Evolutionary conservation across 768 basidiomycete genomes (phyloP).

Genomic region (Rhodotorula graminis): DNA sequence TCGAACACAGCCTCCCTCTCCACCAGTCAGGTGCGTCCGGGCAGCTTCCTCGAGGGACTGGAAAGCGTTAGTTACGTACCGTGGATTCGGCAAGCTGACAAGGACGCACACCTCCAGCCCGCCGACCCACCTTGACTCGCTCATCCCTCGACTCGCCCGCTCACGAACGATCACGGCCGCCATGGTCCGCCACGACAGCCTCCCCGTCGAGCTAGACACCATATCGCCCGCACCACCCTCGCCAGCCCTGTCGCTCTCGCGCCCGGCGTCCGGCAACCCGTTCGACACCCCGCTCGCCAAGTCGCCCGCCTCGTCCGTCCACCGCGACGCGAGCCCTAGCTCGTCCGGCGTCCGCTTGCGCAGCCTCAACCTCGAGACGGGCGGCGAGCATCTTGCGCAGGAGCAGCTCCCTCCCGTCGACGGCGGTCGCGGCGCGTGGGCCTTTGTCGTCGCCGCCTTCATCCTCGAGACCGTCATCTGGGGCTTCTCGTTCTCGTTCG

Average conservation of each 20-base stretch:
- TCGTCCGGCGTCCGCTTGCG: no score
- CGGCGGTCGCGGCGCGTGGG: slow-evolving; percentile 3
- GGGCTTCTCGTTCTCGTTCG: slow-evolving; percentile 17
- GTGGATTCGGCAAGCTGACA: no score
- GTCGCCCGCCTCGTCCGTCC: not conserved
- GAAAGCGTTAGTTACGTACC: no score
- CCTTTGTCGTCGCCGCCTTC: slow-evolving; percentile 13
- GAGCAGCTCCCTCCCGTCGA: slow-evolving; percentile 10
- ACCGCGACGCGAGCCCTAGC: no score
- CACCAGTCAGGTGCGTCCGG: no score
- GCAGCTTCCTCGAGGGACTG: no score
- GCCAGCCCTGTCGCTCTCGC: not conserved
- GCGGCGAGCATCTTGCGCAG: not conserved
- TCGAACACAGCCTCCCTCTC: not conserved
- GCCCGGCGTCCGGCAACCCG: not conserved
- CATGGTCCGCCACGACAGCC: not conserved
- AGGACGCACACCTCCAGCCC: no score
- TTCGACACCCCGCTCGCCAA: not conserved
- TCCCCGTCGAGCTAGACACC: not conserved
- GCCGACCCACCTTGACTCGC: not conserved
- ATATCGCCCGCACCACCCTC: not conserved
- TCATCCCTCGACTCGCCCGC: not conserved
- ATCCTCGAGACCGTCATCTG: slow-evolving; percentile 12
- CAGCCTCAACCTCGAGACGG: no score
- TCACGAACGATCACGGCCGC: not conserved